These are phyloP conservation scores for Ganoderma lucidum DNA, from an alignment of 1,284 basidiomycete genomes.

Conservation along the genomic window DNA sequence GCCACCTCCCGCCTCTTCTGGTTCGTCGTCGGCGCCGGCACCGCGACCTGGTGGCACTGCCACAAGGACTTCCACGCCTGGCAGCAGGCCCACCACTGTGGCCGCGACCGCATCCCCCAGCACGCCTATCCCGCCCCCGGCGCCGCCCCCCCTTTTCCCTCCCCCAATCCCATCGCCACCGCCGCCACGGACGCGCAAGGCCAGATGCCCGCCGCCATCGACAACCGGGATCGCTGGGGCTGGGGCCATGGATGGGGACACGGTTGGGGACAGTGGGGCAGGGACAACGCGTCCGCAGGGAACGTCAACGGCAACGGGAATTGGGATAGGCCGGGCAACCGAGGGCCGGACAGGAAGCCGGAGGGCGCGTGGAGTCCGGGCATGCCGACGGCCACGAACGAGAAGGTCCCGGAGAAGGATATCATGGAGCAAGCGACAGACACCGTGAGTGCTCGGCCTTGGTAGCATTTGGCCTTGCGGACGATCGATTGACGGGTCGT, in stretches of 20 bases:
- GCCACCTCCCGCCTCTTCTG: slow-evolving; percentile 65
- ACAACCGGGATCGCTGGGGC: slow-evolving; percentile 33
- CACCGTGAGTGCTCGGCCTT: slow-evolving; percentile 50
- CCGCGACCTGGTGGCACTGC: slow-evolving; percentile 56
- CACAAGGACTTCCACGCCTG: slow-evolving; percentile 34
- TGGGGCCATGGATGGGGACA: slow-evolving; percentile 15
- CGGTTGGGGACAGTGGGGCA: slow-evolving; percentile 17
- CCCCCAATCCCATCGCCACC: neutral
- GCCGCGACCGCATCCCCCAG: slow-evolving; percentile 43
- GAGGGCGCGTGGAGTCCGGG: slow-evolving; percentile 41
- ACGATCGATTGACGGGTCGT: neutral
- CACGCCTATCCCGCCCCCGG: slow-evolving; percentile 38
- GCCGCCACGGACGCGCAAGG: neutral
- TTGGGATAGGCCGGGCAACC: slow-evolving; percentile 22
- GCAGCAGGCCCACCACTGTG: slow-evolving; percentile 28
- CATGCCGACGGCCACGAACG: slow-evolving; percentile 22
- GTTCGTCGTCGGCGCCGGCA: slow-evolving; percentile 68
- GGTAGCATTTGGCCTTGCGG: slow-evolving; percentile 1
- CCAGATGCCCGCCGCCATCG: slow-evolving; percentile 34
- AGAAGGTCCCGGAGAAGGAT: slow-evolving; percentile 54
- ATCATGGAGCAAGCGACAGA: slow-evolving; percentile 59
- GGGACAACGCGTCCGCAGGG: neutral
- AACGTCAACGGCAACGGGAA: neutral
- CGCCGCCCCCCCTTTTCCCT: slow-evolving; percentile 15
- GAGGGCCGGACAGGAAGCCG: slow-evolving; percentile 6